Percentiles rank a stretch among this genome's conserved stretches.
These are phyloP conservation scores for Diaporthe vaccinii DNA, from an alignment of 2,329 filamentous ascomycete genomes.

Conservation along the genomic window DNA sequence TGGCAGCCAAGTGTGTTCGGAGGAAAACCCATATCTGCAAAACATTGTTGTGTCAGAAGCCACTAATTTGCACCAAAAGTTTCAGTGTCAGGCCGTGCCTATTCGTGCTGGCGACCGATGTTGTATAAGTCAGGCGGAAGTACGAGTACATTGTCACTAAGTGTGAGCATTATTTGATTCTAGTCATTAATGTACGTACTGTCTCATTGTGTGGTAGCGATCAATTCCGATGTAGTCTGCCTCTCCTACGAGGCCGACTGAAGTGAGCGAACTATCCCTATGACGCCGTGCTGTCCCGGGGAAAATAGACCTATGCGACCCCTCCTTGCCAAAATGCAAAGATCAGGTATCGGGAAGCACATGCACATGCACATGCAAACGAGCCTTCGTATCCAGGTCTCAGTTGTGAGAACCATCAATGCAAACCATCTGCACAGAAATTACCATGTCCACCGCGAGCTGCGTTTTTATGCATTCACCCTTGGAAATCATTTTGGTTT, in stretches of 20 bases:
- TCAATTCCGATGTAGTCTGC: neutral
- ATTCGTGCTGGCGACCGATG: neutral
- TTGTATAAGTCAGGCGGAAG: neutral
- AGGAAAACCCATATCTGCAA: too few species aligned
- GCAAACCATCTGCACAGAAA: neutral
- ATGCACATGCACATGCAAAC: neutral
- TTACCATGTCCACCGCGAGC: neutral
- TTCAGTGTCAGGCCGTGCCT: too few species aligned
- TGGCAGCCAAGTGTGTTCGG: too few species aligned
- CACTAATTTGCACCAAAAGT: too few species aligned
- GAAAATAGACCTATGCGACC: neutral
- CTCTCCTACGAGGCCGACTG: neutral
- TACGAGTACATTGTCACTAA: neutral
- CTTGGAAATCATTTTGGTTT: neutral
- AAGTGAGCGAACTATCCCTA: neutral
- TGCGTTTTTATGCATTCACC: neutral
- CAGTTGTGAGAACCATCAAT: neutral
- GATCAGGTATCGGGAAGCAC: neutral
- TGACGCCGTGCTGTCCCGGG: slow-evolving; percentile 17
- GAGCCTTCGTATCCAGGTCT: slow-evolving; percentile 1
- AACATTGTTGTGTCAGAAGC: too few species aligned
- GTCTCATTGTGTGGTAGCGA: neutral
- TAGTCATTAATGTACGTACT: neutral
- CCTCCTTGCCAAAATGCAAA: neutral
- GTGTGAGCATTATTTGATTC: too few species aligned